A percentile compares a stretch with the other conserved stretches of the same genome.
These are phyloP conservation scores for Solioccasus polychromus DNA, from an alignment of 768 basidiomycete species.

Conservation along the genomic window DNA sequence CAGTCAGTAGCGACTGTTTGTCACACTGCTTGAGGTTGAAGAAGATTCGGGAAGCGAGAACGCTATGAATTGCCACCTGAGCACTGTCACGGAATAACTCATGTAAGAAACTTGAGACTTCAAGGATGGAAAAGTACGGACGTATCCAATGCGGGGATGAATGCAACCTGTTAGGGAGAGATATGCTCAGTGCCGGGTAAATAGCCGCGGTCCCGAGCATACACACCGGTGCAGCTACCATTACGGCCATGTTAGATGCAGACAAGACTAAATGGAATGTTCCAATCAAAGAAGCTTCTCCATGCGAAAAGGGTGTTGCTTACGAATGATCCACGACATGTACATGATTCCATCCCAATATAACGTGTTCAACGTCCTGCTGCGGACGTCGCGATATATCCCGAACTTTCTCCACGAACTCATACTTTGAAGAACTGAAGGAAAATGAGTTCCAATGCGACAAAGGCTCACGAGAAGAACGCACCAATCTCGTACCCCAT, in stretches of 20 bases:
- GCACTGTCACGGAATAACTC: constrained; percentile 13
- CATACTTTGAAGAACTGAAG: constrained; percentile 25
- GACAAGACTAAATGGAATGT: constrained; percentile 11
- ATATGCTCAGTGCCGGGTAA: neutral
- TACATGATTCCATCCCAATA: constrained; percentile 30
- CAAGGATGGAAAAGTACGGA: constrained; percentile 8
- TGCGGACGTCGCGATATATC: constrained; percentile 18
- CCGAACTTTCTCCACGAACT: constrained; percentile 23
- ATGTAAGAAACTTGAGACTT: constrained; percentile 2
- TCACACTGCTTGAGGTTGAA: constrained; percentile 26
- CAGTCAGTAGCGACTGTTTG: neutral
- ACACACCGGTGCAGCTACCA: constrained; percentile 21
- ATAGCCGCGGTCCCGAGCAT: too few relatives aligned
- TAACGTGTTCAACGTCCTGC: constrained; percentile 18
- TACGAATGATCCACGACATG: constrained; percentile 24
- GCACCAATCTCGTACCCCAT: constrained; percentile 21
- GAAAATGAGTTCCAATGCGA: neutral
- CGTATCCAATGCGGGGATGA: constrained; percentile 20
- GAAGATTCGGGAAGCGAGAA: constrained; percentile 27
- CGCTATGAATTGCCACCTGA: constrained; percentile 26
- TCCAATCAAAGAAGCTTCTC: neutral
- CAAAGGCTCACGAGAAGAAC: neutral
- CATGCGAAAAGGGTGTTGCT: neutral
- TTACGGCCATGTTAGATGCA: constrained; percentile 12
- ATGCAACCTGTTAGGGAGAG: constrained; percentile 10